These are phyloP conservation scores for Amaranthus hypochondriacus DNA, from an alignment of 148 eudicot genomes.

Conservation along the genomic window DNA sequence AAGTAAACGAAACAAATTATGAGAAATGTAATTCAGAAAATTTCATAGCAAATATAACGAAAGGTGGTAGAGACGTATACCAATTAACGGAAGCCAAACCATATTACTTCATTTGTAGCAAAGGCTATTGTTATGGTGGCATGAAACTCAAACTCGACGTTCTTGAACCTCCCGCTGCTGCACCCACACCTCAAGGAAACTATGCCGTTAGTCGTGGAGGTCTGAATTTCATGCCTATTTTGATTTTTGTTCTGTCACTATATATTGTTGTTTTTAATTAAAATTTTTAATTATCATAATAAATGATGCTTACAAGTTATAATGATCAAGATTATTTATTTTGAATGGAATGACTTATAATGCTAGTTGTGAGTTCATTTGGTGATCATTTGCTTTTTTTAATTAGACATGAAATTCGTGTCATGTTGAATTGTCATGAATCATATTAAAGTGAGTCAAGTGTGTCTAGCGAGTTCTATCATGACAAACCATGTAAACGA, in stretches of 20 bases:
- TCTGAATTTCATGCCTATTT: not conserved
- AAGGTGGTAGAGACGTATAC: constrained; percentile 46
- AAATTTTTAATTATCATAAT: not conserved
- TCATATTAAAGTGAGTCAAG: too few species aligned
- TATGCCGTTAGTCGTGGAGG: not conserved
- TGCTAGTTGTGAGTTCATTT: too few species aligned
- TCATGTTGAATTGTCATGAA: too few species aligned
- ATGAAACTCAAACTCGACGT: constrained; percentile 54
- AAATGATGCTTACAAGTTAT: too few species aligned
- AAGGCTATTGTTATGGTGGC: constrained; percentile 49
- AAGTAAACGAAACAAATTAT: constrained; percentile 57
- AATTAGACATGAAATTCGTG: too few species aligned
- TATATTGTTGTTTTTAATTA: not conserved
- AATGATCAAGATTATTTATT: too few species aligned
- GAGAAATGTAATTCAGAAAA: constrained; percentile 33
- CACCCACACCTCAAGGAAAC: constrained; percentile 29
- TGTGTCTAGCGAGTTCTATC: too few species aligned
- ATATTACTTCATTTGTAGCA: constrained; percentile 56
- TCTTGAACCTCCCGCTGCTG: constrained; percentile 18
- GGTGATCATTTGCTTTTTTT: too few species aligned
- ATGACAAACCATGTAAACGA: too few species aligned
- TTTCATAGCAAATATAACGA: constrained; percentile 43
- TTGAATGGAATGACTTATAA: too few species aligned
- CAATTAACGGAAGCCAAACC: constrained; percentile 36
- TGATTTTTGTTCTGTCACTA: not conserved